Base-by-base conservation (phyloP, 2,329 filamentous ascomycete genomes). In the Pestalotiopsis sp. region DNA sequence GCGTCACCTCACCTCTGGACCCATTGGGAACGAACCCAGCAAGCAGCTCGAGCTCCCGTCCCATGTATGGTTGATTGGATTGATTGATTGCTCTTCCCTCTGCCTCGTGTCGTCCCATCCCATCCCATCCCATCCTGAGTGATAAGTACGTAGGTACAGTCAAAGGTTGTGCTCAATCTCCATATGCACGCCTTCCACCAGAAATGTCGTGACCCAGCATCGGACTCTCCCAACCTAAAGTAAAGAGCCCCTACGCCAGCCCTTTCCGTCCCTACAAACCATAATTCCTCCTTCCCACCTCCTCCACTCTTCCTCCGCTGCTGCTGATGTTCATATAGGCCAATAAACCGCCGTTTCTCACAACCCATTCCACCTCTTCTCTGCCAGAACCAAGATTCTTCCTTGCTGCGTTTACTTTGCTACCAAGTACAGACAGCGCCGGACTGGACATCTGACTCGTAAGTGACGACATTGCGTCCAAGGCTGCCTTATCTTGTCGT, bases 211-310 rank as follows among this genome's bases (percentile, higher is more conserved):
- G 59, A 62, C 59, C 36, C 17, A 12, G 12, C n/a, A 12, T 39
- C n/a, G 25, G 27, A 59, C 59, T 62, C 59, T 39, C 17, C 59
- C 59, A 62, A 62, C 59, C 59, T 62, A 62, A 62, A 62, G 59
- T 41, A 62, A 62, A 62, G 59, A 36, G 31, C 59, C 38, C 59
- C 36, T 62, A 14, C 59, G n/a, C 59, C 27, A 62, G 14, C 59
- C 31, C n/a, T 39, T 39, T 39, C 36, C 38, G 13, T 14, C 27
- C 25, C 27, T 13, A 31, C 59, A 62, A 39, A 62, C 59, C 31
- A 20, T 39, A 62, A 27, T 41, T 20, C n/a, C 11, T 36, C 36
- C 27, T 62, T 62, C 17, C 45, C 45, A 52, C 45, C 45, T 52
- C 45, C 45, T n/a, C n/a, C n/a, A 52, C 45, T n/a, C 17, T 52